A percentile compares a stretch with the other conserved stretches of the same genome.
phyloP scores from a whole-genome alignment of 306 rosid genomes.

The barrel medic (Medicago truncatula) region DNA sequence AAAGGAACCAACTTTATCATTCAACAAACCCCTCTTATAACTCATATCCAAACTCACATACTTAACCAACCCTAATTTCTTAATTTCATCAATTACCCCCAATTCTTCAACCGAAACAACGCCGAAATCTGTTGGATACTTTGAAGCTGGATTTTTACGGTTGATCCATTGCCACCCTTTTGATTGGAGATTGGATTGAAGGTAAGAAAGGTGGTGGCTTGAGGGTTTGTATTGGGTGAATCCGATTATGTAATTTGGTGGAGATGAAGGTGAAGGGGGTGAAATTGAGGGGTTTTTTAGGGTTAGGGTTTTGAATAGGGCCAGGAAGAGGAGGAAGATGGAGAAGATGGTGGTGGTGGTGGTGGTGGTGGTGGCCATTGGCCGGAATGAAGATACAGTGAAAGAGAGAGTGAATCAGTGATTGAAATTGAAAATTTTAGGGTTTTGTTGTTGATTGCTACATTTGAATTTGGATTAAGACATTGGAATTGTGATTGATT shows the following conservation, averaged over 20 bases:
- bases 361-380: constrained; percentile 47
- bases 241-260: constrained; percentile 74
- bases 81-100: constrained; percentile 53
- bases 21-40: constrained; percentile 61
- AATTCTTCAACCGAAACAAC: constrained; percentile 70
- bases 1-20: constrained; percentile 62
- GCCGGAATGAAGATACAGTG: neutral
- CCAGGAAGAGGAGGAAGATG: constrained; percentile 44
- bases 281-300: constrained; percentile 16
- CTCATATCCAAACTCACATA: constrained; percentile 51
- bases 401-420: neutral
- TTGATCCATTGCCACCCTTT: constrained; percentile 88
- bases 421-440: too few species aligned
- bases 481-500: neutral
- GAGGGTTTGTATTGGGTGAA: constrained; percentile 66
- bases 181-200: constrained; percentile 56
- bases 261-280: neutral
- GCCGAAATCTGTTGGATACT: constrained; percentile 86
- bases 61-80: constrained; percentile 65
- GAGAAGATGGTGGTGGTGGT: constrained; percentile 37
- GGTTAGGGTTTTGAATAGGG: constrained; percentile 55
- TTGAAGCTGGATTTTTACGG: constrained; percentile 75
- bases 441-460: neutral
- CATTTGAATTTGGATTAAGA: too few species aligned
- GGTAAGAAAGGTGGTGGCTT: constrained; percentile 64